Base-by-base conservation (phyloP, 1,284 basidiomycete genomes). In the Ustilago cynodontis region DNA sequence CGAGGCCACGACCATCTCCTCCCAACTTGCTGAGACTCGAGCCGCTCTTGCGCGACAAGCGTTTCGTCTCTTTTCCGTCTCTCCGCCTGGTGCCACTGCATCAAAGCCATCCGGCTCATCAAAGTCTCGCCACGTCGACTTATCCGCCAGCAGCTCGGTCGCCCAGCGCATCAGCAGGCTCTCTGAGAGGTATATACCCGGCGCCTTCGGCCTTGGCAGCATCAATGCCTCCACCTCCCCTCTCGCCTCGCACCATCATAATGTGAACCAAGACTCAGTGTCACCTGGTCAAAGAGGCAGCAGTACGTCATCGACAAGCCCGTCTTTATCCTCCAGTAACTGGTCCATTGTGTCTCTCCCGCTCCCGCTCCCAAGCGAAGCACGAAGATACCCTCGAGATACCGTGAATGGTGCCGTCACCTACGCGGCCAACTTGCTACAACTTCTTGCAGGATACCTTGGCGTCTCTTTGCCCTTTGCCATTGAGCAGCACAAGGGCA, bases 391-490 rank as follows among this genome's bases (percentile, higher is more conserved):
- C 53, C 49, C 71, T 11, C 74, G 77, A 33, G 75, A 79, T 8
- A 52, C 60, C 2, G 70, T 79, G 64, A 82, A 82, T 47, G 79
- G 77, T 11, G 81, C 81, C 18, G 63, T 78, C 26, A 68, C 68
- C 20, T 67, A 78, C 49, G 65, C 74, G 6, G 65, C 61, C 45
- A 69, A 81, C 18, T 55, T 82, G 31, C 43, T 82, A 11, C 74
- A 78, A 14, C 58, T 79, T 14, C 54, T 81, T 4, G 71, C 77
- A 24, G 59, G 47, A 10, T 79, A 79, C 28, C 75, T 81, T n/a
- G 81, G 81, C 31, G 57, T 82, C 8, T 29, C 67, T 18, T 49
- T 82, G 59, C 81, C 81, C 11, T 82, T 82, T 52, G 29, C 70
- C 2, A 64, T 81, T 10, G 71, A 62, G 31, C 63, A 69, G 51